Percentiles rank a stretch among this genome's conserved stretches.
These are phyloP conservation scores for Aspergillus nanangensis DNA, from an alignment of 495 filamentous ascomycete species.

Conservation along the genomic window DNA sequence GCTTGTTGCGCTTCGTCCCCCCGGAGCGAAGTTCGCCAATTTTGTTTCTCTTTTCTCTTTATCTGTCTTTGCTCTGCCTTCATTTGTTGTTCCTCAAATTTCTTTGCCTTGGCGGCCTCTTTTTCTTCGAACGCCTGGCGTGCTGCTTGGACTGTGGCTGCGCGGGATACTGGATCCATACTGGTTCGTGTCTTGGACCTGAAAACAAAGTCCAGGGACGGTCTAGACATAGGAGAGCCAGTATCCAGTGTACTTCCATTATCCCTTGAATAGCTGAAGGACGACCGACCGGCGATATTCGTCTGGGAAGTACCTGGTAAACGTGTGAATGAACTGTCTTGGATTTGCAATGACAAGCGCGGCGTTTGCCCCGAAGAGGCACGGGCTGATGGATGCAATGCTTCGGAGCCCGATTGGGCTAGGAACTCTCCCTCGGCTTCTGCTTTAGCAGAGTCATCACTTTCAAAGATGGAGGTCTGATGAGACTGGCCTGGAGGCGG, in stretches of 20 bases:
- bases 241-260: conserved; percentile 39
- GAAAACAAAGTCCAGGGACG: conserved; percentile 55
- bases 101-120: conserved; percentile 54
- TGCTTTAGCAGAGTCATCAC: conserved; percentile 37
- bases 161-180: conserved; percentile 46
- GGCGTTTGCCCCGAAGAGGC: conserved; percentile 29
- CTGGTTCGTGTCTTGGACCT: conserved; percentile 42
- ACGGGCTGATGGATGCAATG: conserved; percentile 24
- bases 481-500: conserved; percentile 51
- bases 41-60: conserved; percentile 30
- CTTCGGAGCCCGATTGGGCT: conserved; percentile 18
- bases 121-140: conserved; percentile 55
- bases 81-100: conserved; percentile 50
- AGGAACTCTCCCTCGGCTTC: conserved; percentile 20
- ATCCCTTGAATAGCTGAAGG: conserved; percentile 45
- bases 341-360: conserved; percentile 41
- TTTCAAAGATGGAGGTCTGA: conserved; percentile 43
- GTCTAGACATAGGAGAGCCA: conserved; percentile 45
- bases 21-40: conserved; percentile 14
- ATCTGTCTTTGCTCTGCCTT: conserved; percentile 44
- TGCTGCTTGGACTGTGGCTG: conserved; percentile 50
- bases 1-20: conserved; percentile 14
- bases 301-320: conserved; percentile 49
- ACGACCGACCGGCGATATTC: conserved; percentile 46
- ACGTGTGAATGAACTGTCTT: conserved; percentile 43